A percentile compares a stretch with the other conserved stretches of the same genome.
phyloP scores from a whole-genome alignment of 176 grass and related monocot genomes.

The Juncus inflexus region DNA sequence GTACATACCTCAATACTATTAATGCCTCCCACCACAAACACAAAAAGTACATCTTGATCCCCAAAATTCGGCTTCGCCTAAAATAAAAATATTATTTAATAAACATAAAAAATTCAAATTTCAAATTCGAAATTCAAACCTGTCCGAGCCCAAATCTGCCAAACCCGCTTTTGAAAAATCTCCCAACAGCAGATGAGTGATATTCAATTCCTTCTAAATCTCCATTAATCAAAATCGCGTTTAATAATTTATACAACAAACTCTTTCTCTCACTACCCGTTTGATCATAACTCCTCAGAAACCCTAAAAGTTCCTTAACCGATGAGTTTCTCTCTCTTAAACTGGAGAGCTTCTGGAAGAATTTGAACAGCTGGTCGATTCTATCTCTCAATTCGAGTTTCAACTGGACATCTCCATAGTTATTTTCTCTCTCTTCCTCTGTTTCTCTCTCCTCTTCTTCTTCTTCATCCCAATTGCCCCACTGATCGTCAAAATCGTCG shows the following conservation, averaged over 20 bases:
- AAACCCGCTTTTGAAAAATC: constrained; percentile 87
- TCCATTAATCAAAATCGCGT: constrained; percentile 54
- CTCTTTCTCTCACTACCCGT: constrained; percentile 61
- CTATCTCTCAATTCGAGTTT: constrained; percentile 91
- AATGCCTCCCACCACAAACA: constrained; percentile 95
- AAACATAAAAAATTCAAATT: constrained; percentile 14
- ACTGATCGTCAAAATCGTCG: constrained; percentile 92
- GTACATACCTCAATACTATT: constrained; percentile 70
- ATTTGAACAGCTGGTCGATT: constrained; percentile 86
- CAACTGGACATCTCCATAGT: constrained; percentile 69
- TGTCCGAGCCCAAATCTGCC: constrained; percentile 96
- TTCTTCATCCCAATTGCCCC: constrained; percentile 88
- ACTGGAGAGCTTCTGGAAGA: constrained; percentile 74
- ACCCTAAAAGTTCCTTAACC: constrained; percentile 58
- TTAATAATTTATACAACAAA: constrained; percentile 87
- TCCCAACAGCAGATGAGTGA: constrained; percentile 83
- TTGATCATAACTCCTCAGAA: constrained; percentile 59
- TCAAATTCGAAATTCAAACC: constrained; percentile 28
- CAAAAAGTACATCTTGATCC: constrained; percentile 73
- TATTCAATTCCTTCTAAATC: constrained; percentile 63
- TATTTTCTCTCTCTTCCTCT: constrained; percentile 57
- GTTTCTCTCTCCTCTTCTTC: constrained; percentile 41
- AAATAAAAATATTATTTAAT: constrained; percentile 20
- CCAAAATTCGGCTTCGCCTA: constrained; percentile 94
- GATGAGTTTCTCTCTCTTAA: constrained; percentile 63